Percentiles rank a stretch among this genome's conserved stretches.
These are phyloP conservation scores for Pyrenochaeta sp. DNA, from an alignment of 2,329 filamentous ascomycete genomes.

Conservation along the genomic window DNA sequence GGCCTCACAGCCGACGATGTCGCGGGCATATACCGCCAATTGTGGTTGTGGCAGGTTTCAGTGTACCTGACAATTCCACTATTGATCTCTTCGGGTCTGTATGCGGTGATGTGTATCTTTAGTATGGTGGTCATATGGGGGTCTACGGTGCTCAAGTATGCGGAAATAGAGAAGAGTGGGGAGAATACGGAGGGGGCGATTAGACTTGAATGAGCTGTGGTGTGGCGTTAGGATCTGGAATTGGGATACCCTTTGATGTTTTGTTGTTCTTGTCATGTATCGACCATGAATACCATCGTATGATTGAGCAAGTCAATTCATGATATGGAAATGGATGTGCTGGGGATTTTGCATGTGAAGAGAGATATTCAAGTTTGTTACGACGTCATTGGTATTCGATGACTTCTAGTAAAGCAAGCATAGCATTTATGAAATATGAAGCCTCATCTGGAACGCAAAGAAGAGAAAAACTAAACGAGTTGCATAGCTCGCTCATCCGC, in stretches of 20 bases:
- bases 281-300: too few species aligned
- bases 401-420: too few species aligned
- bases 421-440: too few species aligned
- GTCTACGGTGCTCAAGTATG: background rate
- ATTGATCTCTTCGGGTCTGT: background rate
- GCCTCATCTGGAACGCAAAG: too few species aligned
- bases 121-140: background rate
- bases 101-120: background rate
- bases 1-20: background rate
- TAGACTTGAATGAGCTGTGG: background rate
- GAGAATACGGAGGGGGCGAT: background rate
- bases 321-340: too few species aligned
- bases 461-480: background rate
- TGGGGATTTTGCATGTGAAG: too few species aligned
- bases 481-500: background rate
- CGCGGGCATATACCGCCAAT: background rate
- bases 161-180: background rate
- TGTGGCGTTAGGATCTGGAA: too few species aligned
- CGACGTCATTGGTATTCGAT: too few species aligned
- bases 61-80: background rate
- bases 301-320: too few species aligned
- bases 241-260: too few species aligned
- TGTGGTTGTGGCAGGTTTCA: background rate
- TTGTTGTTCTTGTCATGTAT: too few species aligned
- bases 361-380: too few species aligned